Base-by-base conservation (phyloP, 1,284 basidiomycete species). In the Chalciporus sp. region DNA sequence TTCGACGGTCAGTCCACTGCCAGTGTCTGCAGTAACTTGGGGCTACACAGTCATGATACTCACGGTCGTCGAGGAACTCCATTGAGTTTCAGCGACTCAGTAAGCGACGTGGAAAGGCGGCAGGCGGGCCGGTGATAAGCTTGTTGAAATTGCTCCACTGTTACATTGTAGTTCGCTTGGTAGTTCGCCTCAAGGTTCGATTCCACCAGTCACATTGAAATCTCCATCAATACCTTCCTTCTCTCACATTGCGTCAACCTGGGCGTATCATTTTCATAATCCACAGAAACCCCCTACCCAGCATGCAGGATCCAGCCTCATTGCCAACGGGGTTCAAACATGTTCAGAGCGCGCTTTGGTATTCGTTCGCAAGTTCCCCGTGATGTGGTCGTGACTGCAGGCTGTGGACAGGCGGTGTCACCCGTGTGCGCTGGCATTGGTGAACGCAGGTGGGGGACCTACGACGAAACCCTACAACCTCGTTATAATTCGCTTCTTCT, bases 351-450 rank as follows among this genome's bases (percentile, higher is more conserved):
- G 23, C 23, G 23, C 2, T 23, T 23, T 23, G 23, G 23, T 23
- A 23, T 23, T 23, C 23, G 23, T 23, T 6, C 23, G 61, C 57
- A 35, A 58, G 61, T 31, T 59, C 33, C 33, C 65, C 58, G 63
- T 35, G 43, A 54, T 52, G 23, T n/a, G 6, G 19, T 46, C 33
- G 35, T 51, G 39, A 43, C 41, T 33, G 5, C 26, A 33, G 42
- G 42, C 7, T 17, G 42, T 44, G 16, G 27, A 26, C n/a, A 31
- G 19, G 26, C 16, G 27, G n/a, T 16, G 17, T 42, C 49, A 35
- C 33, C 33, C 43, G 35, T 51, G 50, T 39, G 49, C 47, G 31
- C 26, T 44, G 23, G 23, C 33, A 45, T 49, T 52, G 51, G 47
- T 29, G 58, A 50, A 53, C 31, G 23, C 23, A n/a, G n/a, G n/a